A percentile compares a stretch with the other conserved stretches of the same genome.
Evolutionary conservation across 1,284 basidiomycete species (phyloP).

Genomic region (Leccinum laetum): DNA sequence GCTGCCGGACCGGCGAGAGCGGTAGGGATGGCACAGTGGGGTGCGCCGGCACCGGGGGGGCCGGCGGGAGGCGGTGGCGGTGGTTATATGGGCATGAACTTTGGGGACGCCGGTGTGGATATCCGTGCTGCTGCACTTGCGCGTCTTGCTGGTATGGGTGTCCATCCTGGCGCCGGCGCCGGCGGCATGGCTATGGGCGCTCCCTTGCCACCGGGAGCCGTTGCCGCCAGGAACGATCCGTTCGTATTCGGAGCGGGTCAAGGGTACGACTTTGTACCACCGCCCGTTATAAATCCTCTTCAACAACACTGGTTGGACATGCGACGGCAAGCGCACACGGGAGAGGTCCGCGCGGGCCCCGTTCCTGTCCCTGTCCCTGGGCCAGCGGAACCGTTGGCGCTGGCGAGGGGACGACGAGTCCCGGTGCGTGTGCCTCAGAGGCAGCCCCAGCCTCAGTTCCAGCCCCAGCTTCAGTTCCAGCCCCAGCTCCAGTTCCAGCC

Average conservation of each 20-base stretch:
- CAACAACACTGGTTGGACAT: neutral
- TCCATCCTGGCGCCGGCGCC: neutral
- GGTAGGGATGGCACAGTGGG: neutral
- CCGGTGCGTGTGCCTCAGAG: neutral
- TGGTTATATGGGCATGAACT: neutral
- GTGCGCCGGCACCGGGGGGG: neutral
- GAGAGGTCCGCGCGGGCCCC: neutral
- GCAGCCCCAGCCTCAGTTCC: neutral
- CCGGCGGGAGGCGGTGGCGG: neutral
- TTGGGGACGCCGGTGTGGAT: neutral
- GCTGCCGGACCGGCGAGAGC: neutral
- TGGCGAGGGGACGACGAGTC: neutral
- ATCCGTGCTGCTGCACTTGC: neutral
- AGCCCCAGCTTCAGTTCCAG: neutral
- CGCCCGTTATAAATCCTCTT: neutral
- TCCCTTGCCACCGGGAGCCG: neutral
- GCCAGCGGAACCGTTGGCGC: slow-evolving; percentile 2
- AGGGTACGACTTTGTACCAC: slow-evolving; percentile 12
- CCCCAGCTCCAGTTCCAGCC: neutral
- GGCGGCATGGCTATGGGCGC: neutral
- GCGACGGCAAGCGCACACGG: neutral
- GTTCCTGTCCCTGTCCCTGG: neutral
- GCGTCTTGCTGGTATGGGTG: neutral
- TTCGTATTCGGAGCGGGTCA: slow-evolving; percentile 19
- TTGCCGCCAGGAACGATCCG: neutral